Evolutionary conservation across 164 flowering plant genomes (phyloP), one percentile per base, ranked within the genome.

Genomic region (Saururus chinensis): DNA sequence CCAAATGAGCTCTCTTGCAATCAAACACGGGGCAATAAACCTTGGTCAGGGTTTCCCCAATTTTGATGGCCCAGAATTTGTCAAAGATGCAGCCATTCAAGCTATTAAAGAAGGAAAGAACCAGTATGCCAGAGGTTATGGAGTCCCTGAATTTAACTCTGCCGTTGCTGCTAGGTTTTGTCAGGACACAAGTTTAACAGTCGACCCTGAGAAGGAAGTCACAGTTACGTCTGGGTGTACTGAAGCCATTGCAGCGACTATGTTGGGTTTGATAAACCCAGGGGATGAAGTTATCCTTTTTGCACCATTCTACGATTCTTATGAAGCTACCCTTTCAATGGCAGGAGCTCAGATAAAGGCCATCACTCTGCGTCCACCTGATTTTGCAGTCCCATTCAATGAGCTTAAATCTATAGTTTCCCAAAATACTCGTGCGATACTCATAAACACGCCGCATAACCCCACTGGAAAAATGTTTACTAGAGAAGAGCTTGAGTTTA

Each of bases 41-140:
- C 99, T 93, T 40, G 99, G 97, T 25, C 97, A 93, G 66, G 96
- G 97, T 24, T 93, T 93, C 59, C 97, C 99, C 64, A 91, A 93
- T 76, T 93, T 93, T 69, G 99, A 90, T 61, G 99, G 97, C 26
- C 99, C 99, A 25, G 96, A 93, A 9, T 93, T 93, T 72, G 96
- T 93, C 20, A 93, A 93, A 73, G 95, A 91, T 60, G 97, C 99
- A 30, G 99, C 99, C 23, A 89, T 93, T 51, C 82, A 81, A 69
- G 97, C 95, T 56, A 85, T 93, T 53, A 81, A 57, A 65, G 93
- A 87, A n/a, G 96, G 97, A 10, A 87, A 88, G 69, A 93, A 90
- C 70, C 99, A 93, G 65, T 93, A 93, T 73, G 96, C 99, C 19
- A 86, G 97, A 40, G 99, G 99, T 40, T 81, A 75, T 70, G 99